Percentiles rank a stretch among this genome's conserved stretches.
Conservation (phyloP, 2,329 filamentous ascomycete species). For the Microascus cirrosus region DNA sequence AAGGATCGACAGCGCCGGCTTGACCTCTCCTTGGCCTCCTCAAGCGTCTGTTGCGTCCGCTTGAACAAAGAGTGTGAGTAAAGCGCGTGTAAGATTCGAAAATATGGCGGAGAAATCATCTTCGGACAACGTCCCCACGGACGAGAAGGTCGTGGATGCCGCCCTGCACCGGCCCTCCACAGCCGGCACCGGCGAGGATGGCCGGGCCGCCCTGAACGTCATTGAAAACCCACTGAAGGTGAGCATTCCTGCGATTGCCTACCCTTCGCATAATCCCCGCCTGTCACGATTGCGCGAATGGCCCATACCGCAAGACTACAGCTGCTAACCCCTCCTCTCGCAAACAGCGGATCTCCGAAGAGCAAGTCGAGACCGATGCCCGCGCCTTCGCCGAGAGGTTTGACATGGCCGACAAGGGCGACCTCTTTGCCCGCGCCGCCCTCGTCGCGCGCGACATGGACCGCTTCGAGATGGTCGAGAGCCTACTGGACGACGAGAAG, state of each 20-base stretch:
- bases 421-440: constrained; percentile 24
- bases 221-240: neutral
- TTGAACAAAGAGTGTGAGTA: too few species aligned
- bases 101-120: too few species aligned
- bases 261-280: too few species aligned
- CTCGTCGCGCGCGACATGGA: constrained; percentile 21
- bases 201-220: neutral
- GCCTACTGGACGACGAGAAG: constrained; percentile 23
- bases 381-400: constrained; percentile 36
- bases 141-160: neutral
- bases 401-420: constrained; percentile 34
- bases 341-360: neutral
- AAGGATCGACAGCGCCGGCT: too few species aligned
- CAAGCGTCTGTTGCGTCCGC: too few species aligned
- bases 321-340: neutral
- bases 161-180: neutral
- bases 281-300: too few species aligned
- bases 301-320: neutral
- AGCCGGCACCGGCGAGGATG: neutral
- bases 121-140: neutral
- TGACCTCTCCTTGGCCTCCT: too few species aligned
- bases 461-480: constrained; percentile 14
- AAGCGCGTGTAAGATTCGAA: too few species aligned
- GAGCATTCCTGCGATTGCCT: too few species aligned
- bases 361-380: constrained; percentile 23